Evolutionary conservation across 768 basidiomycete species (phyloP).

Genomic region (Phlebiopsis flavidoalba): DNA sequence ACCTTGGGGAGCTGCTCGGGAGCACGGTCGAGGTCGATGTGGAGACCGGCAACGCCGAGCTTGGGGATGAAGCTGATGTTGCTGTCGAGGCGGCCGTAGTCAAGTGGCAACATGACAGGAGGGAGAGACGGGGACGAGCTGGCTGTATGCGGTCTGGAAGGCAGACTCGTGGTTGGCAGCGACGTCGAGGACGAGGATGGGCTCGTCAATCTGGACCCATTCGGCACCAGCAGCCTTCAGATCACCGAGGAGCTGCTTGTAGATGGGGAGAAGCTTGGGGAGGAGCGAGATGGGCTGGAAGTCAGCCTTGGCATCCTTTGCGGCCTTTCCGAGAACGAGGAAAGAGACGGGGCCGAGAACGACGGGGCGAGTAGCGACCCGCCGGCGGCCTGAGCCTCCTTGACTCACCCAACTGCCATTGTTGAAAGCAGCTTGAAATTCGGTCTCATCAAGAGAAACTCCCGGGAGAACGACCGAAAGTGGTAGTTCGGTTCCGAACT

Average conservation of each 20-base stretch:
- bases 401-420: constrained; percentile 92
- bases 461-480: constrained; percentile 83
- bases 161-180: constrained; percentile 74
- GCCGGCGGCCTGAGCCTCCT: constrained; percentile 89
- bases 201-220: constrained; percentile 97
- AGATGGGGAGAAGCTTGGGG: constrained; percentile 84
- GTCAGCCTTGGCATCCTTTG: constrained; percentile 73
- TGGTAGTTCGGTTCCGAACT: constrained; percentile 99
- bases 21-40: constrained; percentile 95
- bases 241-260: constrained; percentile 83
- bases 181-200: constrained; percentile 88
- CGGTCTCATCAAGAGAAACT: constrained; percentile 24
- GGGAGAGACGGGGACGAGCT: constrained; percentile 77
- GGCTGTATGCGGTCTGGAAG: constrained; percentile 75
- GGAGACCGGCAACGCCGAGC: constrained; percentile 89
- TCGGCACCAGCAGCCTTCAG: constrained; percentile 92
- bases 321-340: constrained; percentile 88
- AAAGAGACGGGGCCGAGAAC: constrained; percentile 94
- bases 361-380: constrained; percentile 90
- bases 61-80: constrained; percentile 86
- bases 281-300: constrained; percentile 93
- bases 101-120: constrained; percentile 93
- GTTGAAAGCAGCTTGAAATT: constrained; percentile 90
- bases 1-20: constrained; percentile 84
- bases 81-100: constrained; percentile 93